Evolutionary conservation across 495 filamentous ascomycete genomes (phyloP).

Genomic region (Haplographium delicatum): DNA sequence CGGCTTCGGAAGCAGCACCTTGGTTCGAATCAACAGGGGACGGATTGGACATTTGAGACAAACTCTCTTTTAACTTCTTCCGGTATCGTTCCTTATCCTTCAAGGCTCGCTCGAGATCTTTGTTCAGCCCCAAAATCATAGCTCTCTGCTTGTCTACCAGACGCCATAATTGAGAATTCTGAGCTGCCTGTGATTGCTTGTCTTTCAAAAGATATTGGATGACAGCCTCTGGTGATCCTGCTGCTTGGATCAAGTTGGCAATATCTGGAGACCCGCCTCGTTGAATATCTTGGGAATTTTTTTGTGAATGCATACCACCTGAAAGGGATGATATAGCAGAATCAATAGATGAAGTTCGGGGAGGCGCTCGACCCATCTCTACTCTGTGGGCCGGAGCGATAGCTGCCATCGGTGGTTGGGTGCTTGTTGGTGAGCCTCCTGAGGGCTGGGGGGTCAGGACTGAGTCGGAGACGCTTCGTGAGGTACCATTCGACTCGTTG

Average conservation of each 20-base stretch:
- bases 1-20: slow-evolving; percentile 22
- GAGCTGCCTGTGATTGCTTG: slow-evolving; percentile 78
- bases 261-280: slow-evolving; percentile 51
- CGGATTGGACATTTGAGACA: slow-evolving; percentile 46
- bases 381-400: slow-evolving; percentile 21
- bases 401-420: slow-evolving; percentile 25
- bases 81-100: slow-evolving; percentile 95
- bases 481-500: slow-evolving; percentile 22
- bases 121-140: slow-evolving; percentile 89
- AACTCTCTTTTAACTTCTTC: slow-evolving; percentile 78
- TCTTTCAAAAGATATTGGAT: slow-evolving; percentile 86
- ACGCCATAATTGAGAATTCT: slow-evolving; percentile 91
- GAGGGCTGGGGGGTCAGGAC: slow-evolving; percentile 20
- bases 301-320: slow-evolving; percentile 58
- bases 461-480: slow-evolving; percentile 28
- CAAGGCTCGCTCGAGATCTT: slow-evolving; percentile 84
- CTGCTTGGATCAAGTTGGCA: slow-evolving; percentile 66
- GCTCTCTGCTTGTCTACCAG: slow-evolving; percentile 93
- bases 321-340: slow-evolving; percentile 87
- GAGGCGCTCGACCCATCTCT: slow-evolving; percentile 29
- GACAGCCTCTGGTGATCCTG: slow-evolving; percentile 84
- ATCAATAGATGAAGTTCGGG: slow-evolving; percentile 90
- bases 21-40: slow-evolving; percentile 24
- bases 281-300: slow-evolving; percentile 52
- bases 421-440: slow-evolving; percentile 14